Evolutionary conservation across 176 grass and related monocot genomes (phyloP), one percentile per base, ranked within the genome.

Genomic region (Cocos nucifera): DNA sequence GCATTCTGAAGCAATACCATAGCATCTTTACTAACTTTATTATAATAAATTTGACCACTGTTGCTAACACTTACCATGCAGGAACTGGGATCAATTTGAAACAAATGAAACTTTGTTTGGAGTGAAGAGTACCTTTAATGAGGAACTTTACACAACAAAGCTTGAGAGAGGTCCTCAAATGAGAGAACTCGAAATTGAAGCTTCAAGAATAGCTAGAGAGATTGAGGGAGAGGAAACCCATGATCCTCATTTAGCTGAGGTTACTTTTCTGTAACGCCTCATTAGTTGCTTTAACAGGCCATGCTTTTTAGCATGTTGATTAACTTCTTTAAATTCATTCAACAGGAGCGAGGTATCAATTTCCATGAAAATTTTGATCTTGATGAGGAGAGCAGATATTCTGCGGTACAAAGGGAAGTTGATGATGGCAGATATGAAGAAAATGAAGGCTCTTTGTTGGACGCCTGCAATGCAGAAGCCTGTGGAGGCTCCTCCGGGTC

Each of bases 111-210:
- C 73, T 35, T 74, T 98, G 59, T 98, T 98, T 72, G 94, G 94
- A 12, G 94, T 98, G 56, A 98, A 79, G 70, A 92, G 94, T 85
- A 98, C 94, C 62, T 98, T 98, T 66, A 89, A 92, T 63, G 94
- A 98, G 84, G 94, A 98, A 72, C 66, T 98, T 62, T 98, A 98
- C 70, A 98, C 94, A 22, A 98, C 94, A 54, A 98, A 98, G 71
- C 87, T 98, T 79, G 85, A 88, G 76, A 91, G 70, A 81, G 88
- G 94, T 69, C 88, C 88, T 67, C 88, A 83, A 65, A 98, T 86
- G 85, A 89, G 70, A 83, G 88, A 93, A 3, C 66, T 92, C 76
- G 94, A 98, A 86, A 92, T 75, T 19, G 74, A 51, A 55, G 94
- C 94, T 73, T 81, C 74, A 69, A 89, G 77, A 76, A 65, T 98